These are phyloP conservation scores for Forsythia viridissima DNA, from an alignment of 257 asterid species.

Conservation along the genomic window DNA sequence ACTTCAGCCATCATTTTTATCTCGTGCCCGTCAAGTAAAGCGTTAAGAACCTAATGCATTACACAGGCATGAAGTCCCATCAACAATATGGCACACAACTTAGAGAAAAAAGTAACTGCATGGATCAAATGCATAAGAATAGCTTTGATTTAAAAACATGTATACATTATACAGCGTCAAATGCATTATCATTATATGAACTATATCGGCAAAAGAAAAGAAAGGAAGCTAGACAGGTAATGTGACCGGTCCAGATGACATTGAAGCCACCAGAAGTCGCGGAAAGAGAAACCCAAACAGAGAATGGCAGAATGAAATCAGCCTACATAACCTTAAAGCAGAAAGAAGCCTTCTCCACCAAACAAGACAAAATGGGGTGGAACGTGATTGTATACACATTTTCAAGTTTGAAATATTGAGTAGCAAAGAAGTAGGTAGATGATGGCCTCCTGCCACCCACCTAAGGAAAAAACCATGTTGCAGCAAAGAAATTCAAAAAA, in stretches of 20 bases:
- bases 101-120: not conserved
- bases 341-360: not conserved
- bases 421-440: not conserved
- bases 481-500: not conserved
- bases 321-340: not conserved
- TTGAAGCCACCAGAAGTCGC: not conserved
- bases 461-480: not conserved
- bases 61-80: not conserved
- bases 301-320: not conserved
- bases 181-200: not conserved
- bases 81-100: not conserved
- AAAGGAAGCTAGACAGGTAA: not conserved
- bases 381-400: not conserved
- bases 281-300: not conserved
- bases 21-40: not conserved
- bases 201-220: not conserved
- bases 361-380: not conserved
- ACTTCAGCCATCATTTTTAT: not conserved
- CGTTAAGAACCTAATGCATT: not conserved
- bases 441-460: not conserved
- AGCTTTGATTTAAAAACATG: not conserved
- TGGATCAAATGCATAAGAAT: not conserved
- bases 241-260: not conserved
- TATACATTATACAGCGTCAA: not conserved
- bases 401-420: not conserved